These are phyloP conservation scores for Tricholoma bakamatsutake DNA, from an alignment of 768 basidiomycete genomes.

Conservation along the genomic window DNA sequence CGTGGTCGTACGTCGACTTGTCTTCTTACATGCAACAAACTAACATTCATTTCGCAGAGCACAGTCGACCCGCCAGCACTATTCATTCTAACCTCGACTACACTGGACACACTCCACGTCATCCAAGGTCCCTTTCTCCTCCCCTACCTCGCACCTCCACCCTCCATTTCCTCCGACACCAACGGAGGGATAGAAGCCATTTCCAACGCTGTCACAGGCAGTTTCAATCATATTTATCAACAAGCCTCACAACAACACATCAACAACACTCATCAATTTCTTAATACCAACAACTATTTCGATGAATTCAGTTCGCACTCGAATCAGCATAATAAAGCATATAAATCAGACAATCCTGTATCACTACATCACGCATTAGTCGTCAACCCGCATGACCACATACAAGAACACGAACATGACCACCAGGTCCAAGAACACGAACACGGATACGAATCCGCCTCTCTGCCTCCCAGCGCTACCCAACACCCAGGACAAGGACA, in stretches of 20 bases:
- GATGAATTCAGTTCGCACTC: not conserved
- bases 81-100: conserved; percentile 49
- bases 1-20: conserved; percentile 45
- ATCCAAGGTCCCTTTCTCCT: conserved; percentile 43
- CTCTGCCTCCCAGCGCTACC: too few relatives aligned
- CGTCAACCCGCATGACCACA: not conserved
- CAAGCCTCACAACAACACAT: not conserved
- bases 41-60: conserved; percentile 34
- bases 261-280: not conserved
- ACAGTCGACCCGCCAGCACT: conserved; percentile 48
- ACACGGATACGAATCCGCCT: not conserved
- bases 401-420: not conserved
- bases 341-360: not conserved
- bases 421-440: not conserved
- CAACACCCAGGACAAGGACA: not conserved
- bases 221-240: not conserved
- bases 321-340: not conserved
- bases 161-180: not conserved
- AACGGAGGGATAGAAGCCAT: not conserved
- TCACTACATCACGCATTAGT: not conserved
- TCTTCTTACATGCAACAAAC: not conserved
- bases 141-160: conserved; percentile 9
- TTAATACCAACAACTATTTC: not conserved
- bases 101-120: conserved; percentile 44
- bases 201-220: not conserved